Percentiles rank a stretch among this genome's conserved stretches.
These are phyloP conservation scores for Trametes cinnabarina DNA, from an alignment of 768 basidiomycete species.

Conservation along the genomic window DNA sequence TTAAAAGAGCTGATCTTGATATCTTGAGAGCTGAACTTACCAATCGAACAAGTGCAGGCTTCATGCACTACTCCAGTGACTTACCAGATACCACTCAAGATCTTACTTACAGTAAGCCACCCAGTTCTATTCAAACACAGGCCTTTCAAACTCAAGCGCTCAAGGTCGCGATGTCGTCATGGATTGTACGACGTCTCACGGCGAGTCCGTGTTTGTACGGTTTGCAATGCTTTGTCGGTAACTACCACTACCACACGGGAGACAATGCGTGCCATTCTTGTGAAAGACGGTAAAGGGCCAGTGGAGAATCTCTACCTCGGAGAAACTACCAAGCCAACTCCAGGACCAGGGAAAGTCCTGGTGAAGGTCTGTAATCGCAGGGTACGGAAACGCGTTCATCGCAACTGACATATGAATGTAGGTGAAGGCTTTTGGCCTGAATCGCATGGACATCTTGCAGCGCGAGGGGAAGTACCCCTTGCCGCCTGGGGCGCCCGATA, in stretches of 20 bases:
- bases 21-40: too few species aligned
- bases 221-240: too few species aligned
- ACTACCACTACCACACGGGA: neutral
- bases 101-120: too few species aligned
- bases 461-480: constrained; percentile 70
- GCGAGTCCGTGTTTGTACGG: too few species aligned
- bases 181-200: neutral
- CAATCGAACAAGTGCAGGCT: too few species aligned
- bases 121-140: too few species aligned
- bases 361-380: constrained; percentile 56
- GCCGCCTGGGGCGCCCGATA: constrained; percentile 71
- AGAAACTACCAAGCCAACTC: constrained; percentile 60
- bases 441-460: constrained; percentile 81
- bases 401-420: constrained; percentile 33
- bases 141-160: too few species aligned
- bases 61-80: too few species aligned
- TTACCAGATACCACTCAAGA: too few species aligned
- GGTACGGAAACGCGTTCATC: too few species aligned
- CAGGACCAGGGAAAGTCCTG: constrained; percentile 60
- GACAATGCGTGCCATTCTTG: constrained; percentile 73
- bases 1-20: too few species aligned
- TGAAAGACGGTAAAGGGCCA: constrained; percentile 75
- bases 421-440: constrained; percentile 85
- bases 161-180: constrained; percentile 1
- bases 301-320: constrained; percentile 79